A percentile compares a stretch with the other conserved stretches of the same genome.
These are phyloP conservation scores for Penicillium sp. DNA, from an alignment of 2,329 filamentous ascomycete species.

Conservation along the genomic window DNA sequence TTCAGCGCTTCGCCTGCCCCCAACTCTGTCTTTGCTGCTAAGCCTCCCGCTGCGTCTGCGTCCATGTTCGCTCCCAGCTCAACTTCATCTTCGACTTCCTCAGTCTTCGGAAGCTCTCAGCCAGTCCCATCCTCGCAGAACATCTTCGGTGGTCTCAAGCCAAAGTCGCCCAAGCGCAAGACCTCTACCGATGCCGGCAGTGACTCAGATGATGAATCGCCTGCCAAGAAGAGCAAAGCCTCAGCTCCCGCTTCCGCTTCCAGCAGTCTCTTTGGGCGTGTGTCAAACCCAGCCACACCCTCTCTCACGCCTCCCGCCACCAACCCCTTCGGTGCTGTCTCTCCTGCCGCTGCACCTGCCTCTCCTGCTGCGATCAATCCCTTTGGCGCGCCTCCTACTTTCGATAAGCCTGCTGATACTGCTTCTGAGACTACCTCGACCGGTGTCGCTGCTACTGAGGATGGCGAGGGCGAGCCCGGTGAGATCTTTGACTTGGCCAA, in stretches of 20 bases:
- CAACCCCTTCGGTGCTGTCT: not conserved
- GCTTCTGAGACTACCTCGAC: constrained; percentile 24
- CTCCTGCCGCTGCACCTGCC: not conserved
- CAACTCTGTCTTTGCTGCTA: not conserved
- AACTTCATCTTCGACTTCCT: constrained; percentile 18
- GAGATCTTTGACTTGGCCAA: constrained; percentile 68
- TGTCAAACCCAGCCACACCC: constrained; percentile 20
- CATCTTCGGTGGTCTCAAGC: constrained; percentile 40
- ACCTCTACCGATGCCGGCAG: constrained; percentile 20
- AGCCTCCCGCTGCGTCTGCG: not conserved
- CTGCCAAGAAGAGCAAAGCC: constrained; percentile 24
- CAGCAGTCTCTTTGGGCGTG: constrained; percentile 39
- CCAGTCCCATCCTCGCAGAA: constrained; percentile 33
- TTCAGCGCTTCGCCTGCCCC: not conserved
- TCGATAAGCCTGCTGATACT: constrained; percentile 20
- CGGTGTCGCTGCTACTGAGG: constrained; percentile 40
- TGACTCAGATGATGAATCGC: constrained; percentile 28
- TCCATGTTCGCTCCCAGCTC: constrained; percentile 5
- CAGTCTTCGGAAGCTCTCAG: constrained; percentile 31
- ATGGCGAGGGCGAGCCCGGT: constrained; percentile 40
- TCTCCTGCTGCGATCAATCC: not conserved
- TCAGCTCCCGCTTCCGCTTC: constrained; percentile 21
- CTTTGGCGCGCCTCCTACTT: constrained; percentile 30
- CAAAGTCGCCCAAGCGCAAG: constrained; percentile 19
- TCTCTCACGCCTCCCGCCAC: not conserved